These are phyloP conservation scores for Tricladium varicosporioides DNA, from an alignment of 2,329 filamentous ascomycete species.

Conservation along the genomic window DNA sequence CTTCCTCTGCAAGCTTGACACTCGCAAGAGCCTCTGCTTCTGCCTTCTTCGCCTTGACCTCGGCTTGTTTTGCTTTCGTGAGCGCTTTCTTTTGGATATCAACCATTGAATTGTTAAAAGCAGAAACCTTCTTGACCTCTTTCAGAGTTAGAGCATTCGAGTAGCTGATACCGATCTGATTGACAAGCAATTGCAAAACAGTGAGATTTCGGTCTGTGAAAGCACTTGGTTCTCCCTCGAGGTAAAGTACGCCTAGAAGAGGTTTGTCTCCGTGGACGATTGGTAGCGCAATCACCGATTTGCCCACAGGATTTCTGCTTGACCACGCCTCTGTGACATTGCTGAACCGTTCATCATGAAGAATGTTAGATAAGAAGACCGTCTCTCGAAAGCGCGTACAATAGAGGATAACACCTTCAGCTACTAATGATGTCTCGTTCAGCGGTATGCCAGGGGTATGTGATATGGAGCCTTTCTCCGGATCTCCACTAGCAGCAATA, in stretches of 20 bases:
- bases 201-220: slow-evolving; percentile 74
- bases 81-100: slow-evolving; percentile 73
- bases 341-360: slow-evolving; percentile 74
- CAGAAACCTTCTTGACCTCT: slow-evolving; percentile 73
- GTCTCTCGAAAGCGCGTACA: slow-evolving; percentile 73
- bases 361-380: slow-evolving; percentile 71
- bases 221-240: slow-evolving; percentile 71
- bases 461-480: slow-evolving; percentile 64
- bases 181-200: slow-evolving; percentile 68
- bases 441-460: slow-evolving; percentile 66
- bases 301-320: slow-evolving; percentile 65
- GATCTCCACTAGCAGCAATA: slow-evolving; percentile 71
- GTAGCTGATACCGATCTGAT: slow-evolving; percentile 74
- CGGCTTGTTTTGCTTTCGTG: slow-evolving; percentile 68
- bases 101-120: slow-evolving; percentile 76
- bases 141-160: slow-evolving; percentile 67
- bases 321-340: slow-evolving; percentile 71
- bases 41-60: slow-evolving; percentile 73
- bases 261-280: slow-evolving; percentile 71
- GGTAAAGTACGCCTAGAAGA: slow-evolving; percentile 71
- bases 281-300: slow-evolving; percentile 75
- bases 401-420: slow-evolving; percentile 74
- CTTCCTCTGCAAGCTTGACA: slow-evolving; percentile 79
- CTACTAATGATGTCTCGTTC: slow-evolving; percentile 65
- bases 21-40: slow-evolving; percentile 76